phyloP scores from a whole-genome alignment of 2,329 filamentous ascomycete genomes.

The Cyclaneusma minus region DNA sequence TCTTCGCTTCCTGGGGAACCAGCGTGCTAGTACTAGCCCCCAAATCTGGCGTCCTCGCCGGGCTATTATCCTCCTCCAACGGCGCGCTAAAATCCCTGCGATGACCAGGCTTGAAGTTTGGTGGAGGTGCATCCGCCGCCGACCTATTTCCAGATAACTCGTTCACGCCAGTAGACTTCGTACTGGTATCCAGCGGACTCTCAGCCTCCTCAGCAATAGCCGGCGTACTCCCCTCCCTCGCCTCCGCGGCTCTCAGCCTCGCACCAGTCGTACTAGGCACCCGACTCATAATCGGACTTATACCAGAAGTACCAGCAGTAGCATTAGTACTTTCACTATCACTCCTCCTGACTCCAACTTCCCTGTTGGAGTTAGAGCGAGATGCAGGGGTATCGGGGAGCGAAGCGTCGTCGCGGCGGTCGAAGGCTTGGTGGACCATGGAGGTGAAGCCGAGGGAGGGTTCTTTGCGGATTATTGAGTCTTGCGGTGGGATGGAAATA shows the following conservation, averaged over 20 bases:
- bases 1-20: slow-evolving; percentile 25
- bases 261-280: slow-evolving; percentile 24
- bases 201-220: slow-evolving; percentile 37
- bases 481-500: slow-evolving; percentile 2
- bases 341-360: slow-evolving; percentile 38
- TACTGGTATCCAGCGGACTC: too few species aligned
- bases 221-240: slow-evolving; percentile 24
- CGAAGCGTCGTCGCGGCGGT: slow-evolving; percentile 34
- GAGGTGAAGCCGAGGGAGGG: slow-evolving; percentile 39
- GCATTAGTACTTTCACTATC: slow-evolving; percentile 42
- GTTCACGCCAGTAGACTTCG: too few species aligned
- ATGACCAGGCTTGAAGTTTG: slow-evolving; percentile 33
- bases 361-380: slow-evolving; percentile 24
- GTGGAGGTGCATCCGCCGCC: too few species aligned
- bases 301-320: slow-evolving; percentile 21
- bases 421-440: slow-evolving; percentile 50
- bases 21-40: slow-evolving; percentile 23
- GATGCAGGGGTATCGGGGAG: slow-evolving; percentile 35
- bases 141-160: too few species aligned
- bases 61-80: slow-evolving; percentile 40
- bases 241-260: slow-evolving; percentile 20
- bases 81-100: slow-evolving; percentile 42
- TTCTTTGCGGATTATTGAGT: slow-evolving; percentile 28
- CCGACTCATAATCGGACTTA: slow-evolving; percentile 51
- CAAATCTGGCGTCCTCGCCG: slow-evolving; percentile 40